Evolutionary conservation across 106 monocot genomes (phyloP).

Genomic region (Triglochin maritima): DNA sequence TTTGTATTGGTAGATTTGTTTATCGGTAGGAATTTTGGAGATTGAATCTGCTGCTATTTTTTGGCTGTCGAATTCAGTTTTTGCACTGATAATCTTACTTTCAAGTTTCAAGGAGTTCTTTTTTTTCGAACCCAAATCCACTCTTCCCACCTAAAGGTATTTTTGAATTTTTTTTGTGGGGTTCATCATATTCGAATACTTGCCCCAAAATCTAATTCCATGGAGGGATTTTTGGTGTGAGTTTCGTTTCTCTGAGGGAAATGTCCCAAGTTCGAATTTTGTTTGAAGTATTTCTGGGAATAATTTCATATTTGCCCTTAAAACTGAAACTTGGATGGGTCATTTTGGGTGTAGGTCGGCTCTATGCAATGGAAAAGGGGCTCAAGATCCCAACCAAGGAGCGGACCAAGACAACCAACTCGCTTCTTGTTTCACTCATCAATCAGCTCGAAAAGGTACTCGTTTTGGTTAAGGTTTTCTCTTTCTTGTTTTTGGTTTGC

Average conservation of each 20-base stretch:
- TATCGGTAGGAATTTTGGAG: not conserved
- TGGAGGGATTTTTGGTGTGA: too few species aligned
- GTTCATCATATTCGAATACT: too few species aligned
- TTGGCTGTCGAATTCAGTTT: not conserved
- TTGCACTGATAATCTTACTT: too few species aligned
- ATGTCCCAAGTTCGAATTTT: not conserved
- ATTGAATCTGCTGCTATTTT: not conserved
- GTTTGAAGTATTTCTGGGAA: too few species aligned
- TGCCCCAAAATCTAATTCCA: too few species aligned
- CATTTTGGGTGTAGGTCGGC: constrained; percentile 36
- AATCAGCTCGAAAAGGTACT: constrained; percentile 97
- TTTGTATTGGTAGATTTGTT: too few species aligned
- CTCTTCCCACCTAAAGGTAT: too few species aligned
- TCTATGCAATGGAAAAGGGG: constrained; percentile 89
- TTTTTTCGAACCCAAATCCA: too few species aligned
- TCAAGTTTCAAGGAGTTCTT: too few species aligned
- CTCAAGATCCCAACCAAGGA: constrained; percentile 80
- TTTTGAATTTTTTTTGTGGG: too few species aligned
- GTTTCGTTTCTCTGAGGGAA: not conserved
- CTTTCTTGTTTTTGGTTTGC: not conserved
- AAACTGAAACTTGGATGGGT: not conserved
- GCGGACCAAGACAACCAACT: constrained; percentile 88
- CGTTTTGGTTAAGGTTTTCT: not conserved
- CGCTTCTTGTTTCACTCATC: constrained; percentile 81
- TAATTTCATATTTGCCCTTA: too few species aligned